Percentiles rank a stretch among this genome's conserved stretches.
phyloP scores from a whole-genome alignment of 164 flowering plant species.

The Taxillus chinensis region DNA sequence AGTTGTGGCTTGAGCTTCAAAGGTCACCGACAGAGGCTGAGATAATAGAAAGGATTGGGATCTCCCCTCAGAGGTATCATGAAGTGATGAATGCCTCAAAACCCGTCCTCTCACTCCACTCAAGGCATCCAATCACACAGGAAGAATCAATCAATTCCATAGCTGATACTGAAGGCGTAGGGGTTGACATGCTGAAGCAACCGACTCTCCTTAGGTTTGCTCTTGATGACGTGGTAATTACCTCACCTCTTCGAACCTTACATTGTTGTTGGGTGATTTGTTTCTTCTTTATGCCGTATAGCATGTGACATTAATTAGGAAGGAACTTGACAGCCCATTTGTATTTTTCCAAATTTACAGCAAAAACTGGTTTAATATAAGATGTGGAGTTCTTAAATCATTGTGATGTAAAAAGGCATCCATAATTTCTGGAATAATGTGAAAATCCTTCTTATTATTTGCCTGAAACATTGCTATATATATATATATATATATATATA shows the following conservation, averaged over 20 bases:
- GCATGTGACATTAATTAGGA: too few species aligned
- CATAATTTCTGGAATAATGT: too few species aligned
- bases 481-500: too few species aligned
- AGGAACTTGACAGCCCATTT: too few species aligned
- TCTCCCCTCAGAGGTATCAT: slow-evolving; percentile 66
- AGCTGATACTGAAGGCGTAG: slow-evolving; percentile 65
- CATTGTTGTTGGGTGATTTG: background rate
- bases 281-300: background rate
- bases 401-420: too few species aligned
- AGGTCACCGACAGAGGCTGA: slow-evolving; percentile 79
- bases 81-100: slow-evolving; percentile 76
- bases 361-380: too few species aligned
- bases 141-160: slow-evolving; percentile 77
- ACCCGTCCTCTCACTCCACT: slow-evolving; percentile 67
- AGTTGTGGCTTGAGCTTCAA: slow-evolving; percentile 48
- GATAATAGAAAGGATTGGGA: slow-evolving; percentile 54
- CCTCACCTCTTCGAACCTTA: background rate
- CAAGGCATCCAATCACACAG: slow-evolving; percentile 55
- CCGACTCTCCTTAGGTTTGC: slow-evolving; percentile 93
- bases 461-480: too few species aligned
- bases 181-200: slow-evolving; percentile 53
- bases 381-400: too few species aligned
- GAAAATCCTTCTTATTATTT: too few species aligned
- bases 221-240: slow-evolving; percentile 92
- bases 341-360: too few species aligned